phyloP scores from a whole-genome alignment of 139 green algal genomes.

The Spirogloea muscicola region DNA sequence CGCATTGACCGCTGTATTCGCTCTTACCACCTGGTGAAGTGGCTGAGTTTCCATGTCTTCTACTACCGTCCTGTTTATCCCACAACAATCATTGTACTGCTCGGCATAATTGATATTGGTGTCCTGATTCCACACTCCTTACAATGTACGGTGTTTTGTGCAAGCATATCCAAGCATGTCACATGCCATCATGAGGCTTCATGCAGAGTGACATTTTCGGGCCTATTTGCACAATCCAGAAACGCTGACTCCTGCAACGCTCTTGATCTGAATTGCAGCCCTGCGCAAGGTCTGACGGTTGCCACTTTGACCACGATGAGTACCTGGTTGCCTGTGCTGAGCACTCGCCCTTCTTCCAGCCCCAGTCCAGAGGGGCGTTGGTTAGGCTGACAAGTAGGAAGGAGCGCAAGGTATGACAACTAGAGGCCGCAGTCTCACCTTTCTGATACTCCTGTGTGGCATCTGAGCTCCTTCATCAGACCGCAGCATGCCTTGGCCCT shows the following conservation, averaged over 20 bases:
- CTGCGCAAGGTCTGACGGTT: constrained; percentile 30
- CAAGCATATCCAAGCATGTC: too few relatives aligned
- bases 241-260: too few relatives aligned
- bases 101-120: too few relatives aligned
- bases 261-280: constrained; percentile 15
- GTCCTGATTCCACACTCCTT: too few relatives aligned
- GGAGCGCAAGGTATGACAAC: neutral
- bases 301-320: constrained; percentile 30
- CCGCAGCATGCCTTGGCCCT: too few relatives aligned
- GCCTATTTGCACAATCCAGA: too few relatives aligned
- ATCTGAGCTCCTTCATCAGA: too few relatives aligned
- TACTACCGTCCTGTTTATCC: neutral
- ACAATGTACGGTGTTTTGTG: too few relatives aligned
- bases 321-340: constrained; percentile 47
- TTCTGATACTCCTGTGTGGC: neutral
- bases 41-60: neutral
- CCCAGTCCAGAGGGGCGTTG: neutral
- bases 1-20: constrained; percentile 29
- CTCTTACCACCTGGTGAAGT: constrained; percentile 45
- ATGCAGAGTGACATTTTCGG: too few relatives aligned
- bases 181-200: too few relatives aligned
- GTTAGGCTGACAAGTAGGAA: neutral
- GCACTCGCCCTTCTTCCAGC: constrained; percentile 10
- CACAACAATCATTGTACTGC: too few relatives aligned
- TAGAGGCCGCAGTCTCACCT: neutral